Conservation (phyloP, 2,329 filamentous ascomycete species). For the Paracoccidioides lutzii region DNA sequence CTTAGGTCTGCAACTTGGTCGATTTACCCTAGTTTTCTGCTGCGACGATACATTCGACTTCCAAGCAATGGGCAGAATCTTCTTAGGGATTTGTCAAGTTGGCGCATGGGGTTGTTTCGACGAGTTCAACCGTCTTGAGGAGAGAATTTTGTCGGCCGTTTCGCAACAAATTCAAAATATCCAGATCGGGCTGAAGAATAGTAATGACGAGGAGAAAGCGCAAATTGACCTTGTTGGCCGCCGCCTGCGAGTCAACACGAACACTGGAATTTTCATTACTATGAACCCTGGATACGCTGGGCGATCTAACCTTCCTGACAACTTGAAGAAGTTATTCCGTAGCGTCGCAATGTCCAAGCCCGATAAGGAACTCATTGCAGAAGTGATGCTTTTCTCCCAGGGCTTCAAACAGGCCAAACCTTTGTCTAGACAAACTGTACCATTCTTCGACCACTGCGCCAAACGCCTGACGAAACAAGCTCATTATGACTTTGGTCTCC, state of each 20-base stretch:
- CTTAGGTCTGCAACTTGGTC: conserved; percentile 84
- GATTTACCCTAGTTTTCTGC: conserved; percentile 97
- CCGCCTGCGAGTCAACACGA: conserved; percentile 74
- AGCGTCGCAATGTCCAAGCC: conserved; percentile 99
- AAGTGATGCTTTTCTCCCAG: conserved; percentile 99
- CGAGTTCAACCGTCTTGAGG: conserved; percentile 97
- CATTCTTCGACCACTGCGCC: conserved; percentile 91
- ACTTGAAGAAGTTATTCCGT: conserved; percentile 98
- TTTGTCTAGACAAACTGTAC: conserved; percentile 88
- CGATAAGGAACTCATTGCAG: conserved; percentile 97
- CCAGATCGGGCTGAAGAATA: conserved; percentile 83
- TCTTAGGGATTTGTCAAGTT: conserved; percentile 97
- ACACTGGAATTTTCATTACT: conserved; percentile 98
- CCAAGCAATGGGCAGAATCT: conserved; percentile 98
- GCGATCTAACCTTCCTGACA: conserved; percentile 94
- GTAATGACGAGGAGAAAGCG: conserved; percentile 63
- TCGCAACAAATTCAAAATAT: conserved; percentile 99
- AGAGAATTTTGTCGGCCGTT: conserved; percentile 92
- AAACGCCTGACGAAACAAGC: conserved; percentile 80
- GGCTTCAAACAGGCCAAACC: conserved; percentile 94
- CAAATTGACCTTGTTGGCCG: conserved; percentile 92
- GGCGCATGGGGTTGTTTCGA: conserved; percentile 99
- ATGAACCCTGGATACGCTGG: conserved; percentile 99
- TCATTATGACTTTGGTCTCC: conserved; percentile 96
- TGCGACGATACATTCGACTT: conserved; percentile 99